Evolutionary conservation across 768 basidiomycete species (phyloP).

Genomic region (Aureoboletus auriporus): DNA sequence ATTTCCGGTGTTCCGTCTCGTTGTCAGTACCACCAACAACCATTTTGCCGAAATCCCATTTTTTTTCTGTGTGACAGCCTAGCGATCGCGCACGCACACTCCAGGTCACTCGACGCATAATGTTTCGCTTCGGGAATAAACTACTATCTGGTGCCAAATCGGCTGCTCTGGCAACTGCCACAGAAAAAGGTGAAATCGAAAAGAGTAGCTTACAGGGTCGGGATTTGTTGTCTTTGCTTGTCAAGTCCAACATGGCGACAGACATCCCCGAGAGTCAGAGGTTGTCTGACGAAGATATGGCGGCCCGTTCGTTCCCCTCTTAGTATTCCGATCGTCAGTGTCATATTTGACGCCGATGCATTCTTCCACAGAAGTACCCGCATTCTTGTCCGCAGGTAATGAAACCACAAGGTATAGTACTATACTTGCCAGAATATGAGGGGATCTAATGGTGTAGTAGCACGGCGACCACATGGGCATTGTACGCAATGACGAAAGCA

Average conservation of each 20-base stretch:
- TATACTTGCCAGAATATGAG: background rate
- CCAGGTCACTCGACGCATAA: slow-evolving; percentile 34
- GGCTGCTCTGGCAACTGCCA: slow-evolving; percentile 20
- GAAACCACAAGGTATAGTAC: slow-evolving; percentile 47
- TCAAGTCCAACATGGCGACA: slow-evolving; percentile 59
- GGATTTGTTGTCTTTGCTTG: slow-evolving; percentile 58
- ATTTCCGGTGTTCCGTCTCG: slow-evolving; percentile 34
- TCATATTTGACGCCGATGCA: too few species aligned
- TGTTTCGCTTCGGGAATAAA: slow-evolving; percentile 46
- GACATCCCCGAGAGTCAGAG: too few species aligned
- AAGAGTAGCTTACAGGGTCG: slow-evolving; percentile 34
- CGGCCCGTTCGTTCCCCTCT: slow-evolving; percentile 41
- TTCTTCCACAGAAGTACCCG: slow-evolving; percentile 47
- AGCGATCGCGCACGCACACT: slow-evolving; percentile 15
- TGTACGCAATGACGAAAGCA: slow-evolving; percentile 50
- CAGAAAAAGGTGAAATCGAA: slow-evolving; percentile 29
- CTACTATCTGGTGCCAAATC: slow-evolving; percentile 27
- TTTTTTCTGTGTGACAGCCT: slow-evolving; percentile 10
- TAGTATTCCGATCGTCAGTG: too few species aligned
- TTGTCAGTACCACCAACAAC: slow-evolving; percentile 31
- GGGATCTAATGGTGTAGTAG: background rate
- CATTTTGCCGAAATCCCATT: background rate
- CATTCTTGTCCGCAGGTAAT: slow-evolving; percentile 56
- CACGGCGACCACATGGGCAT: slow-evolving; percentile 51
- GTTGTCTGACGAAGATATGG: slow-evolving; percentile 41